A percentile compares a stretch with the other conserved stretches of the same genome.
These are phyloP conservation scores for Cyclanthera cordifolia DNA, from an alignment of 306 rosid genomes.

Conservation along the genomic window DNA sequence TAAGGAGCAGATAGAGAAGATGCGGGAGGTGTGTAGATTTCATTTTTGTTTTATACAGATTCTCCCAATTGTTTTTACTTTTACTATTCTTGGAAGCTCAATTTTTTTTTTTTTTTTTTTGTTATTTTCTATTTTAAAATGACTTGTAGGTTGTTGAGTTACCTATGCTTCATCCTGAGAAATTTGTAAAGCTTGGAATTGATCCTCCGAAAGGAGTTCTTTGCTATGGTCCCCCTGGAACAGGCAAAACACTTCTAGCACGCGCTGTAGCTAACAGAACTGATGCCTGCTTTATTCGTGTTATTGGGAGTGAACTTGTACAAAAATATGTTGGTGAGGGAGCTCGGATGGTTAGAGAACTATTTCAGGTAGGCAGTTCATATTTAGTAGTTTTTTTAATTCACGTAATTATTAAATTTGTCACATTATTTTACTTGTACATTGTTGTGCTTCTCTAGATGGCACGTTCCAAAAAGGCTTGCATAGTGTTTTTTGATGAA, in stretches of 20 bases:
- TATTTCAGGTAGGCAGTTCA: conserved; percentile 56
- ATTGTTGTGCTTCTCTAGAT: conserved; percentile 34
- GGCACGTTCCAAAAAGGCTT: conserved; percentile 98
- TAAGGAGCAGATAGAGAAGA: conserved; percentile 90
- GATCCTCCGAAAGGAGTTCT: conserved; percentile 99
- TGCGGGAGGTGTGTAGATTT: conserved; percentile 65
- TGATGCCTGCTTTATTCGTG: conserved; percentile 97
- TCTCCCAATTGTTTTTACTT: neutral
- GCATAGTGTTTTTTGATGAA: conserved; percentile 95
- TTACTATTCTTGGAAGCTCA: neutral
- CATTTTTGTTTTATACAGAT: neutral
- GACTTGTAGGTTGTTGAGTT: conserved; percentile 81
- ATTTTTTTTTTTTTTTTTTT: neutral
- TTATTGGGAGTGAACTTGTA: conserved; percentile 97
- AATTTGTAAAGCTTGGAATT: conserved; percentile 93
- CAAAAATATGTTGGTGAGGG: conserved; percentile 99
- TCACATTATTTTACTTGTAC: conserved; percentile 9
- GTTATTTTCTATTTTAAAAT: conserved; percentile 12
- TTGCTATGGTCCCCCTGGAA: conserved; percentile 98
- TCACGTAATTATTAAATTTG: neutral
- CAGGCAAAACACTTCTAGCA: conserved; percentile 96
- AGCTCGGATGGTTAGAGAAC: conserved; percentile 95
- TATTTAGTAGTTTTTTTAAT: neutral
- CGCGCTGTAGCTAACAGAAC: conserved; percentile 99
- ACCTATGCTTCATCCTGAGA: conserved; percentile 99